Evolutionary conservation across 148 eudicot genomes (phyloP), one percentile per base, ranked within the genome.

Genomic region (Talinum fruticosum): DNA sequence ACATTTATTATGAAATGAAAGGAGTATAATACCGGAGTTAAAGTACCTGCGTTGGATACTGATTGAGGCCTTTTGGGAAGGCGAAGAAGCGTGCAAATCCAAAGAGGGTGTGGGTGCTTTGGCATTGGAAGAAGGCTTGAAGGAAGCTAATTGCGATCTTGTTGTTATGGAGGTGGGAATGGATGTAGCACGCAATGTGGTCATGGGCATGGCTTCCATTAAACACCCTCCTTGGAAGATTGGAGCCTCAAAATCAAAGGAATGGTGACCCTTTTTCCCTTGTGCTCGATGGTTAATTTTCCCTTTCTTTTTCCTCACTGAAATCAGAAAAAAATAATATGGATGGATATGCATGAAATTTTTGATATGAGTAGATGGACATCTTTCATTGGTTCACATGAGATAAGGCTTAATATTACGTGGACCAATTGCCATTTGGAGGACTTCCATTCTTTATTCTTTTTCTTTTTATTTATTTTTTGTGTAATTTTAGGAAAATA

Each of bases 21-120:
- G 12, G 12, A 10, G 47, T n/a, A n/a, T n/a, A n/a, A n/a, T n/a
- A n/a, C n/a, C n/a, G n/a, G n/a, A n/a, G n/a, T n/a, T n/a, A n/a
- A 66, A 19, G 21, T 79, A 86, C 90, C 90, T 88, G 80, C 88
- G 87, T 21, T 71, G 69, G 64, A 80, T 7, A 30, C 72, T 77
- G 76, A 64, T 71, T 21, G 79, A 67, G 51, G n/a, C 69, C 37
- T 49, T 72, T 34, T 61, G 64, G 32, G 34, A 77, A 74, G 83
- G 19, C 32, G 26, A 37, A 1, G 45, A 51, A 61, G 54, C 26
- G 15, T 24, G 71, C 19, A 72, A 62, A 71, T 65, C 29, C 8
- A 51, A n/a, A 72, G 71, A 68, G 34, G 71, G 37, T 45, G 77
- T 19, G 30, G 26, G 5, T 34, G 2, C 8, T 54, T 24, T 53